Conservation (phyloP, 2,329 filamentous ascomycete species). For the Ophiosphaerella narmari region DNA sequence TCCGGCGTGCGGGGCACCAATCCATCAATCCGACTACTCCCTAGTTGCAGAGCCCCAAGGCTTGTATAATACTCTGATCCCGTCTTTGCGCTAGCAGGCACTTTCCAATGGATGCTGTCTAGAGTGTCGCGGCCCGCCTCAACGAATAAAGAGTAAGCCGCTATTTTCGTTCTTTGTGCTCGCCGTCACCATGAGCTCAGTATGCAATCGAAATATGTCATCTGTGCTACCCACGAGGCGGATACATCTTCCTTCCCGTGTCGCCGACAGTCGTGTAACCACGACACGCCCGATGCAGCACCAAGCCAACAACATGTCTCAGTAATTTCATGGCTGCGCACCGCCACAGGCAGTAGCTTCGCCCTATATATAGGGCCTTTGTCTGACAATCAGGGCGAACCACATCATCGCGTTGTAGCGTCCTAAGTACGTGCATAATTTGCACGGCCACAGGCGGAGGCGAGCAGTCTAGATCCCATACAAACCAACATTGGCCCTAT, state of each 20-base stretch:
- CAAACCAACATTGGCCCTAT: constrained; percentile 27
- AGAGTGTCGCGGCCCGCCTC: background rate
- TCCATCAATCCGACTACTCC: background rate
- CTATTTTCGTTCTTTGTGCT: background rate
- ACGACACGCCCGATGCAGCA: constrained; percentile 1
- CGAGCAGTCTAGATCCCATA: constrained; percentile 24
- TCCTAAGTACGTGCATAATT: constrained; percentile 14
- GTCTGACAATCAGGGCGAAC: background rate
- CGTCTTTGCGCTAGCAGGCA: background rate
- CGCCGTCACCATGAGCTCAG: constrained; percentile 14
- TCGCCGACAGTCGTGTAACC: constrained; percentile 1
- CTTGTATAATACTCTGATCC: constrained; percentile 6
- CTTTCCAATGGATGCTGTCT: background rate
- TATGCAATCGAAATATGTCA: constrained; percentile 30
- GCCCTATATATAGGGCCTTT: constrained; percentile 2
- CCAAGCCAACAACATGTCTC: constrained; percentile 6
- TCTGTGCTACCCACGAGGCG: background rate
- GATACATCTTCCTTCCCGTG: background rate
- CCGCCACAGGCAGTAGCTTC: constrained; percentile 10
- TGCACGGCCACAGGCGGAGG: constrained; percentile 30
- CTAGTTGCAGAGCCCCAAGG: constrained; percentile 20
- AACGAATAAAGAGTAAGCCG: background rate
- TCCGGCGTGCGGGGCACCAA: too few species aligned
- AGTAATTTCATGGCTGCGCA: constrained; percentile 1
- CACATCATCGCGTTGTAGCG: background rate